A percentile compares a stretch with the other conserved stretches of the same genome.
phyloP scores from a whole-genome alignment of 2,329 filamentous ascomycete species.

The Magnaporthiopsis rhizophila region DNA sequence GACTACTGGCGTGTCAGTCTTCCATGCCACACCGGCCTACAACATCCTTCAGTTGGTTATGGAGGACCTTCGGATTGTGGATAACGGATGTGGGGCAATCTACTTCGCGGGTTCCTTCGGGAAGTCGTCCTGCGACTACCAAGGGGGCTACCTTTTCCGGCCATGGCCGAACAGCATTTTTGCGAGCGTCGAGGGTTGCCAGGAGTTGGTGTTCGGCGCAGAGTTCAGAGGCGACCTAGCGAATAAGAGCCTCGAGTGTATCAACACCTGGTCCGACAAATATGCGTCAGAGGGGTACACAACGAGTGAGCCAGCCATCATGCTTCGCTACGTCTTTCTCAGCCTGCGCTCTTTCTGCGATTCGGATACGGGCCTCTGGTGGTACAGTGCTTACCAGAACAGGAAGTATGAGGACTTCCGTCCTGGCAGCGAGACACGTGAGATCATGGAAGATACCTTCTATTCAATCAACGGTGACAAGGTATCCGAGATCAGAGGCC shows the following conservation, averaged over 20 bases:
- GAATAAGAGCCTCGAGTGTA: not conserved
- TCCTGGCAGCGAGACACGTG: not conserved
- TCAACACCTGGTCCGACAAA: not conserved
- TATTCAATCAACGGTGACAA: not conserved
- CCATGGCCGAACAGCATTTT: not conserved
- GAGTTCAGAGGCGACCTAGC: not conserved
- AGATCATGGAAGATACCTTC: slow-evolving; percentile 1
- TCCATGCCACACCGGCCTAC: not conserved
- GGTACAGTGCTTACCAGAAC: no score
- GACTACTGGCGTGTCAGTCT: not conserved
- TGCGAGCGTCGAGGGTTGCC: not conserved
- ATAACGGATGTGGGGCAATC: not conserved
- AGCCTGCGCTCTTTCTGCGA: not conserved
- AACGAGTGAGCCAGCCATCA: not conserved
- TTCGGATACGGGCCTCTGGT: no score
- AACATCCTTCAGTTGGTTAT: not conserved
- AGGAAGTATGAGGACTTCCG: not conserved
- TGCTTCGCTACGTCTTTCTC: slow-evolving; percentile 2
- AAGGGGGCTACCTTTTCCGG: not conserved
- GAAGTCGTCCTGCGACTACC: not conserved
- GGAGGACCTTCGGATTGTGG: not conserved
- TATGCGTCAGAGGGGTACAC: not conserved
- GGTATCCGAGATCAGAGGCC: not conserved
- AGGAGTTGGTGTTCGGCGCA: not conserved
- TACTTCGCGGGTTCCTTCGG: not conserved